Evolutionary conservation across 352 stramenopile genomes (phyloP).

Genomic region (Pseudoperonospora humuli): DNA sequence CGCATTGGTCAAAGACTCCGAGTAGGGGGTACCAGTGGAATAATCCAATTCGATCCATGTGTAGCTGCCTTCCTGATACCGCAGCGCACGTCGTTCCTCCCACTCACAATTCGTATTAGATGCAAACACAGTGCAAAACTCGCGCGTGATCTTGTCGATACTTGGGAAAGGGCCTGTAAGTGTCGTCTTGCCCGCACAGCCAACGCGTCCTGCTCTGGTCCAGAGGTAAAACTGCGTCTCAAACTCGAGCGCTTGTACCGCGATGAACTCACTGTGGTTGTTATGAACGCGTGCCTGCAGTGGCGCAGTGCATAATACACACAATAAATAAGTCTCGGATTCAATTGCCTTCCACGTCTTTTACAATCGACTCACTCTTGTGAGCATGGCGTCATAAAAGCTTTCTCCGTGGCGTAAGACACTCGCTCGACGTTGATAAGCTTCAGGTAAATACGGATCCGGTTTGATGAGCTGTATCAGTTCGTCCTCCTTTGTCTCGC

Average conservation of each 20-base stretch:
- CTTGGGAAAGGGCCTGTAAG: constrained; percentile 35
- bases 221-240: constrained; percentile 46
- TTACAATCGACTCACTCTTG: constrained; percentile 27
- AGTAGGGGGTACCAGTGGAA: constrained; percentile 36
- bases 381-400: constrained; percentile 59
- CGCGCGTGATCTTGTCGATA: constrained; percentile 27
- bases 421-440: constrained; percentile 29
- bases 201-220: constrained; percentile 38
- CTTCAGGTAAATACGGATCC: constrained; percentile 40
- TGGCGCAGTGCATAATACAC: constrained; percentile 1
- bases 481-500: constrained; percentile 16
- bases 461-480: constrained; percentile 33
- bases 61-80: constrained; percentile 56
- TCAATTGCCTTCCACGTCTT: not conserved
- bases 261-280: constrained; percentile 60
- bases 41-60: constrained; percentile 67
- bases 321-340: constrained; percentile 9
- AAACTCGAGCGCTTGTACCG: constrained; percentile 48
- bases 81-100: constrained; percentile 41
- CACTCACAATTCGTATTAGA: constrained; percentile 47
- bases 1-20: constrained; percentile 30
- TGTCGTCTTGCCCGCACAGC: constrained; percentile 34
- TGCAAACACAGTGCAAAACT: constrained; percentile 44
- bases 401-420: constrained; percentile 34
- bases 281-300: constrained; percentile 45